Percentiles rank a stretch among this genome's conserved stretches.
These are phyloP conservation scores for Chrysoporthe puriensis DNA, from an alignment of 2,329 filamentous ascomycete genomes.

Conservation along the genomic window DNA sequence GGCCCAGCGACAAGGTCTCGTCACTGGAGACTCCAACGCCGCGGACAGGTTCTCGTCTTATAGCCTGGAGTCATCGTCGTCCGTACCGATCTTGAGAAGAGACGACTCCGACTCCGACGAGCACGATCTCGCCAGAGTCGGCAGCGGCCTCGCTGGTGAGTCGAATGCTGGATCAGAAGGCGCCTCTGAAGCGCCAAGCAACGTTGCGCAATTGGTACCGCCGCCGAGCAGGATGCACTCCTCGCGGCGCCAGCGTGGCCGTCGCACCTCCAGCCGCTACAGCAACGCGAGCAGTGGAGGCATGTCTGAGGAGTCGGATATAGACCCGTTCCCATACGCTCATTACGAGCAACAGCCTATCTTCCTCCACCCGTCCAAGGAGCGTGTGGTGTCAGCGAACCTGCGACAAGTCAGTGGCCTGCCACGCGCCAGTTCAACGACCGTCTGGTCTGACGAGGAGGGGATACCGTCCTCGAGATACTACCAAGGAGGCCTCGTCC, in stretches of 20 bases:
- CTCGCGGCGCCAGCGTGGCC: conserved; percentile 8
- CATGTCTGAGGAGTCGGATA: conserved; percentile 36
- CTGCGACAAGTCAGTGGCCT: conserved; percentile 39
- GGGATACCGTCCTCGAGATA: neutral
- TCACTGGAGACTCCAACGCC: too few species aligned
- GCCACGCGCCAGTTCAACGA: conserved; percentile 33
- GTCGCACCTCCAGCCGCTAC: conserved; percentile 30
- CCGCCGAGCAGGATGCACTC: conserved; percentile 27
- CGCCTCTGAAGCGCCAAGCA: conserved; percentile 3
- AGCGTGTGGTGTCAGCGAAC: conserved; percentile 48
- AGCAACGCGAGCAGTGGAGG: conserved; percentile 37
- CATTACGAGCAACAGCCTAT: conserved; percentile 40
- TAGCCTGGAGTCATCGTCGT: neutral
- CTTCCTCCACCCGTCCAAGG: conserved; percentile 44
- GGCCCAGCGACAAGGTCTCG: neutral
- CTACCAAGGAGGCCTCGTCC: neutral
- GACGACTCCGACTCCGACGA: conserved; percentile 6
- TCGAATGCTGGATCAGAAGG: neutral
- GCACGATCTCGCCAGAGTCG: neutral
- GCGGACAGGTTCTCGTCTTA: neutral
- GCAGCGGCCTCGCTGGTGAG: conserved; percentile 8
- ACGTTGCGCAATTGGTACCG: neutral
- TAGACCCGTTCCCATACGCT: conserved; percentile 53
- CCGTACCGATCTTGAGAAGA: neutral
- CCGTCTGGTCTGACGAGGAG: conserved; percentile 32